Evolutionary conservation across 2,329 filamentous ascomycete genomes (phyloP).

Genomic region (Penicillium sp.): DNA sequence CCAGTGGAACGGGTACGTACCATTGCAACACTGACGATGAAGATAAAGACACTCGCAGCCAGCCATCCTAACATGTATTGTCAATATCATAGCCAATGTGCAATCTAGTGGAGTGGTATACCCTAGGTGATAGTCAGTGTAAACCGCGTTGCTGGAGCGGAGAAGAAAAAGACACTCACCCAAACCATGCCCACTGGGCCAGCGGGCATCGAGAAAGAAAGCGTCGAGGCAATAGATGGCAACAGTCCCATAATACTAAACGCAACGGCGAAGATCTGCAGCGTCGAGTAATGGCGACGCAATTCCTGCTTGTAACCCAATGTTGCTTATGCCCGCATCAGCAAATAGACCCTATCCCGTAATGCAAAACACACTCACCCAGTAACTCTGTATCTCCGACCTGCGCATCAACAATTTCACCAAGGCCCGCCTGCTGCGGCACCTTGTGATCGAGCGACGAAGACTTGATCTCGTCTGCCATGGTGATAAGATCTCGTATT

Average conservation of each 20-base stretch:
- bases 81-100: not conserved
- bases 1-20: conserved; percentile 30
- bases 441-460: not conserved
- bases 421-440: not conserved
- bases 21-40: conserved; percentile 60
- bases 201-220: conserved; percentile 58
- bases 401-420: conserved; percentile 12
- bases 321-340: conserved; percentile 24
- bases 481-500: not conserved
- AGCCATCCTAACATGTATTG: conserved; percentile 46
- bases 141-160: not conserved
- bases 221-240: conserved; percentile 59
- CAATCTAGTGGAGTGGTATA: conserved; percentile 54
- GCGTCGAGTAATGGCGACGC: conserved; percentile 58
- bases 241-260: conserved; percentile 62
- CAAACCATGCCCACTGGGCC: conserved; percentile 62
- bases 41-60: conserved; percentile 56
- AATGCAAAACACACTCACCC: conserved; percentile 13
- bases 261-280: conserved; percentile 62
- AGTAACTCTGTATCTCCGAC: conserved; percentile 26
- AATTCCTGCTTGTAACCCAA: conserved; percentile 60
- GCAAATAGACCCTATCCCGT: not conserved
- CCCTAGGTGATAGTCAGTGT: conserved; percentile 11
- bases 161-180: conserved; percentile 35
- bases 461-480: conserved; percentile 1